Evolutionary conservation across 371 early-diverging fungal genomes (phyloP), one percentile per base, ranked within the genome.

Genomic region (Haplosporangium sp.): DNA sequence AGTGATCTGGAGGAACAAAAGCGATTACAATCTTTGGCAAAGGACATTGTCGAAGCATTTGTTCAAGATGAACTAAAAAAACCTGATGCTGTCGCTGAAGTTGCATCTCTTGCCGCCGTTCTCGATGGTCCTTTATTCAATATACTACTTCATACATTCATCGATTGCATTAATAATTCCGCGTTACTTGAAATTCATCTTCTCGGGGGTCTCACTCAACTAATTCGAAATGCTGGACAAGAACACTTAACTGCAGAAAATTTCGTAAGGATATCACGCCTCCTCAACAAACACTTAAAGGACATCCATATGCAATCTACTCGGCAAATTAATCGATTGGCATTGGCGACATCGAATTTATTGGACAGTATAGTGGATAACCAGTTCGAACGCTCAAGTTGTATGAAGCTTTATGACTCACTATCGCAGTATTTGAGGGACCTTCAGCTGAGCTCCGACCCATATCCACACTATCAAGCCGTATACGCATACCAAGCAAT

Each of bases 281-380:
- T 56, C 63, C 57, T 69, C 57, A 42, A 55, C 35, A 45, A 39
- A n/a, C 27, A 17, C 40, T 8, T 69, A 61, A 61, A 69, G 34
- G 34, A 15, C n/a, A 69, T 53, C 15, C 69, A 69, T 34, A 8
- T 11, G 7, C 69, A 63, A 56, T 20, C 69, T 6, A 9, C 38
- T 1, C n/a, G 38, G 1, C 47, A 69, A 19, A 11, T 42, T 0
- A 56, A 57, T 40, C 47, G 53, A 19, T 57, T 63, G 4, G 44
- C 39, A 10, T 8, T 62, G 45, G 37, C 62, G 20, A 40, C 55
- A 40, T 53, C 69, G 17, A 47, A n/a, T 11, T 44, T 69, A 17
- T 42, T 69, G 47, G 69, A 69, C 37, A 63, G 53, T 38, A 69
- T 69, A 63, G 69, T 55, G 17, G 62, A 62, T 39, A 20, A 47